Evolutionary conservation across 2,329 filamentous ascomycete species (phyloP).

Genomic region (Cladophialophora bantiana): DNA sequence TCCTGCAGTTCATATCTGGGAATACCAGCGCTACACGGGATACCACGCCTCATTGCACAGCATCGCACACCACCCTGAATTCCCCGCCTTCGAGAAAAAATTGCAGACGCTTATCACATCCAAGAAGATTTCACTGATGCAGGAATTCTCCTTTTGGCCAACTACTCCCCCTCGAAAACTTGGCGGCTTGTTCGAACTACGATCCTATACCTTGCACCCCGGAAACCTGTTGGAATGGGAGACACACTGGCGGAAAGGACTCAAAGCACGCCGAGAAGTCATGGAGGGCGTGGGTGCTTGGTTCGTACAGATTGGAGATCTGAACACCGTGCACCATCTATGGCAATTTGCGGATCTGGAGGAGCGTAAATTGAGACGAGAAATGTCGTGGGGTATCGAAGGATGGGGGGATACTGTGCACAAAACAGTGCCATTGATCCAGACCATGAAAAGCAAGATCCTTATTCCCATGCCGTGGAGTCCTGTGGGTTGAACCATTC

Average conservation of each 20-base stretch:
- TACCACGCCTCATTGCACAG: constrained; percentile 91
- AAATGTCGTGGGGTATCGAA: constrained; percentile 93
- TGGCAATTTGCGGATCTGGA: constrained; percentile 99
- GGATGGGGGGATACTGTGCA: constrained; percentile 98
- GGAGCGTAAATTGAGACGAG: constrained; percentile 85
- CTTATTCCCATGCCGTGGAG: constrained; percentile 97
- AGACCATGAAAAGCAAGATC: constrained; percentile 93
- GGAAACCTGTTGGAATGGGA: constrained; percentile 98
- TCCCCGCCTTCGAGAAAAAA: constrained; percentile 80
- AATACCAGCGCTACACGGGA: constrained; percentile 95
- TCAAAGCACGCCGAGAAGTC: constrained; percentile 89
- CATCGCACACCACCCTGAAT: constrained; percentile 84
- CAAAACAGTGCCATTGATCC: constrained; percentile 96
- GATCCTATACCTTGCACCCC: constrained; percentile 94
- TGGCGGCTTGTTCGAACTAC: constrained; percentile 92
- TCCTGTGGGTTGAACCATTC: constrained; percentile 72
- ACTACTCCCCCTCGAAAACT: constrained; percentile 88
- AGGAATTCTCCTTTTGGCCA: constrained; percentile 99
- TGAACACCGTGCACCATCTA: constrained; percentile 96
- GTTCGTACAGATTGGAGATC: constrained; percentile 97
- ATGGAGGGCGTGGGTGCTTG: constrained; percentile 99
- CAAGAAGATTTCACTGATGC: constrained; percentile 93
- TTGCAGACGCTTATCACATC: constrained; percentile 83
- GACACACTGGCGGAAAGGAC: constrained; percentile 92
- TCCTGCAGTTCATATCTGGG: constrained; percentile 91